Base-by-base conservation (phyloP, 1,284 basidiomycete species). In the Naganishia cerealis region DNA sequence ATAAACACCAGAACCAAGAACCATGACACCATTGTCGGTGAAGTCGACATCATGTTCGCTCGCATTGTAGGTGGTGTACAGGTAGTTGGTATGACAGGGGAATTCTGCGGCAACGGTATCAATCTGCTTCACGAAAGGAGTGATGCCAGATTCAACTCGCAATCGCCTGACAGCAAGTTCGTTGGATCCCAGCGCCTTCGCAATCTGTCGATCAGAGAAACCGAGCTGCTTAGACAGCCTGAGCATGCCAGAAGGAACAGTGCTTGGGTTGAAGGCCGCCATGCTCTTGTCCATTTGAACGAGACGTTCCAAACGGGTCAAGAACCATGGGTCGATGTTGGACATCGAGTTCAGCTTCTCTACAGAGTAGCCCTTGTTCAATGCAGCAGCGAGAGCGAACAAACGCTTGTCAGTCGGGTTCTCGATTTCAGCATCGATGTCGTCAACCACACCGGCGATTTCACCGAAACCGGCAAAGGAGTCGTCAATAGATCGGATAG, bases 71-170 rank as follows among this genome's bases (percentile, higher is more conserved):
- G 94, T 96, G 52, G 91, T 97, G 84, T 98, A 98, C 59, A 99
- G 87, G 82, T 99, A 98, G 84, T 99, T 99, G 71, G 96, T 98
- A 84, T 90, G 93, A 0, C 94, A 94, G 0, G 95, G 96, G 87
- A 97, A 99, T 78, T 99, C 95, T 58, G 96, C 95, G 7, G 95
- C 95, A 70, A 98, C 94, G 0, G 95, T 98, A 78, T 99, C 95
- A 77, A 98, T 99, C 81, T 98, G 95, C 85, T 98, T 99, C 81
- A 97, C 91, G 78, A 94, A 96, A 0, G 94, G 94, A 59, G 85
- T 85, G 75, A 98, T 90, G 57, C 86, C 87, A 68, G 83, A 83
- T 81, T 97, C 94, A 78, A 92, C 88, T 70, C 95, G 90, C 63
- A 94, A 83, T 59, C 87, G 86, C 66, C 93, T 90, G 36, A 96